These are phyloP conservation scores for Triticum monococcum DNA, from an alignment of 176 grass and related monocot genomes.

Conservation along the genomic window DNA sequence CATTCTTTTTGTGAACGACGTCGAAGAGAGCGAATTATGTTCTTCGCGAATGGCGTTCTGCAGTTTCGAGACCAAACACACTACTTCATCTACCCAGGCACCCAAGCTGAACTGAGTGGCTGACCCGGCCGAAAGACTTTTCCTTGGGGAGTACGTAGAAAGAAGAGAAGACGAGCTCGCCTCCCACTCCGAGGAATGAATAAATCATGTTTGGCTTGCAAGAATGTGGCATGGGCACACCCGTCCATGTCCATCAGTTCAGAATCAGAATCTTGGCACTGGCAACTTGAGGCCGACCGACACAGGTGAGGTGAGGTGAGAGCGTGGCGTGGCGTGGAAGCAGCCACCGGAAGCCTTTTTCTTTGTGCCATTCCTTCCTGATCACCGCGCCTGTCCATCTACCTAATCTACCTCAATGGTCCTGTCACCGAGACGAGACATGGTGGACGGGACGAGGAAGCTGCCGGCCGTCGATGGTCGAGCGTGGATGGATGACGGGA, in stretches of 20 bases:
- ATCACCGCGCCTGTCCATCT: neutral
- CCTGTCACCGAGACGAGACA: neutral
- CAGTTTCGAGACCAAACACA: too few species aligned
- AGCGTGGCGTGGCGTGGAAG: neutral
- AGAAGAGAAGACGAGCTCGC: too few species aligned
- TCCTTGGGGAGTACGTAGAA: too few species aligned
- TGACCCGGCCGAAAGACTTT: too few species aligned
- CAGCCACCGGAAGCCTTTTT: neutral
- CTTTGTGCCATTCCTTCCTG: neutral
- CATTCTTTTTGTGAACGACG: neutral
- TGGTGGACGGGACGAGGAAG: neutral
- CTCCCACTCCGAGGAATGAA: too few species aligned
- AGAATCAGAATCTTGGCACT: neutral
- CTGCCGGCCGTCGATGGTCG: slow-evolving; percentile 4
- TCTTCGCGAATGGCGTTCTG: neutral
- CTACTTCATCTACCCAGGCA: neutral
- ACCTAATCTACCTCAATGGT: slow-evolving; percentile 19
- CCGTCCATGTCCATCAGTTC: neutral
- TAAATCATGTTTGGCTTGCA: neutral
- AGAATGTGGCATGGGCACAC: neutral
- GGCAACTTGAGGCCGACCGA: neutral
- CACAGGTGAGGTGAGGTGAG: neutral
- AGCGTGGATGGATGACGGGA: slow-evolving; percentile 11
- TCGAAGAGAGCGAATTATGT: neutral
- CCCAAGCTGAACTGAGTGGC: neutral